These are phyloP conservation scores for Penicillium paxilli DNA, from an alignment of 495 filamentous ascomycete genomes.

Conservation along the genomic window DNA sequence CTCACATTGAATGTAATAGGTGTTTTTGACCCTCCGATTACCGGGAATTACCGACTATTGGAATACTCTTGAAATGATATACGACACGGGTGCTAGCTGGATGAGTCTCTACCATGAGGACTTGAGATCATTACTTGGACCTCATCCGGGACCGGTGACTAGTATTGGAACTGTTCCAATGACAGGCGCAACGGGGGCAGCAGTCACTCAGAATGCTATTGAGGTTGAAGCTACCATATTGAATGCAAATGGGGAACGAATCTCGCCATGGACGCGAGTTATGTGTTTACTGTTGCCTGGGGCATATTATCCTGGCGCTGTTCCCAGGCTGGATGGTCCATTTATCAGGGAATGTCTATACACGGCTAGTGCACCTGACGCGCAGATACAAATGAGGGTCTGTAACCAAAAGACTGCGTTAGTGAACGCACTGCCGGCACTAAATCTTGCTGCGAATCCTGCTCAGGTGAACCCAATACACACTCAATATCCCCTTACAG, in stretches of 20 bases:
- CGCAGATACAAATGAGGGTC: background rate
- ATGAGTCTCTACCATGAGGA: no score
- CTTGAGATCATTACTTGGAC: no score
- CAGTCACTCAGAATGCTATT: background rate
- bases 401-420: background rate
- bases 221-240: background rate
- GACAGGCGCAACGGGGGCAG: no score
- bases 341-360: background rate
- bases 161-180: no score
- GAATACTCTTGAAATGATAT: no score
- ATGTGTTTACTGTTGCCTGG: background rate
- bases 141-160: no score
- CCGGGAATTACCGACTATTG: no score
- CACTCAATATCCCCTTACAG: no score
- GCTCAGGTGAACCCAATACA: background rate
- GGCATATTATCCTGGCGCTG: background rate
- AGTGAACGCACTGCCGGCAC: background rate
- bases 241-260: background rate
- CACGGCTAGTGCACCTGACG: background rate
- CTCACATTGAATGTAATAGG: no score
- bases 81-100: no score
- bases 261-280: background rate
- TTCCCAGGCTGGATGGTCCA: background rate
- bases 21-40: no score
- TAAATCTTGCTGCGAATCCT: background rate